Percentiles rank a stretch among this genome's conserved stretches.
Evolutionary conservation across 495 filamentous ascomycete species (phyloP).

Genomic region (Peziza echinospora): DNA sequence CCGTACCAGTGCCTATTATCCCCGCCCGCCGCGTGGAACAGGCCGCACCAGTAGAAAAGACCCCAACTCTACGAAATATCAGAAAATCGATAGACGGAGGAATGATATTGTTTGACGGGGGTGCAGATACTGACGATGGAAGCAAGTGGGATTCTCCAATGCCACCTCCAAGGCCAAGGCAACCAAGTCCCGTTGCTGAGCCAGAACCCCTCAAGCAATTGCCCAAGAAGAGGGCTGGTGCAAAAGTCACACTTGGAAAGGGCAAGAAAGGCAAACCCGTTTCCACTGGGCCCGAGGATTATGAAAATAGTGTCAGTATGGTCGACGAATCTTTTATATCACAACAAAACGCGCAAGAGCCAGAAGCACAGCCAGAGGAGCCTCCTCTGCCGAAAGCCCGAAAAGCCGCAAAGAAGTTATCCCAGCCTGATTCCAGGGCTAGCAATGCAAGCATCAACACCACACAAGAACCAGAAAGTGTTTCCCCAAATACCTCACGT

Average conservation of each 20-base stretch:
- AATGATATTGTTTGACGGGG: background rate
- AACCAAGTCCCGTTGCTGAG: background rate
- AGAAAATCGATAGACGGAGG: background rate
- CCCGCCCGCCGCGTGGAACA: background rate
- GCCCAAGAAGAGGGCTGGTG: background rate
- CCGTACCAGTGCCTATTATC: background rate
- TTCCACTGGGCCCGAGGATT: constrained; percentile 15
- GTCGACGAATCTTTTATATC: too few relatives aligned
- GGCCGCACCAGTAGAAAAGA: background rate
- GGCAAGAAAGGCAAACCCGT: constrained; percentile 9
- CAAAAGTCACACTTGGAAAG: constrained; percentile 7
- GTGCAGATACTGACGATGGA: background rate
- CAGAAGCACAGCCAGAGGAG: constrained; percentile 18
- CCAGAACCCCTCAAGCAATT: background rate
- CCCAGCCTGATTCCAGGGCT: too few relatives aligned
- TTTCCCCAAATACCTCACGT: too few relatives aligned
- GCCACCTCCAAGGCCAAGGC: background rate
- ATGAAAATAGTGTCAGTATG: too few relatives aligned
- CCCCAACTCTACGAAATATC: background rate
- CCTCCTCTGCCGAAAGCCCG: constrained; percentile 23
- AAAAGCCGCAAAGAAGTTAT: constrained; percentile 22
- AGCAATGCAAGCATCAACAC: too few relatives aligned
- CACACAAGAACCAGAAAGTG: too few relatives aligned
- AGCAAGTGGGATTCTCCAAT: background rate
- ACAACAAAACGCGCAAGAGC: constrained; percentile 15